Evolutionary conservation across 176 grass and related monocot genomes (phyloP).

Genomic region (Oryza australiensis): DNA sequence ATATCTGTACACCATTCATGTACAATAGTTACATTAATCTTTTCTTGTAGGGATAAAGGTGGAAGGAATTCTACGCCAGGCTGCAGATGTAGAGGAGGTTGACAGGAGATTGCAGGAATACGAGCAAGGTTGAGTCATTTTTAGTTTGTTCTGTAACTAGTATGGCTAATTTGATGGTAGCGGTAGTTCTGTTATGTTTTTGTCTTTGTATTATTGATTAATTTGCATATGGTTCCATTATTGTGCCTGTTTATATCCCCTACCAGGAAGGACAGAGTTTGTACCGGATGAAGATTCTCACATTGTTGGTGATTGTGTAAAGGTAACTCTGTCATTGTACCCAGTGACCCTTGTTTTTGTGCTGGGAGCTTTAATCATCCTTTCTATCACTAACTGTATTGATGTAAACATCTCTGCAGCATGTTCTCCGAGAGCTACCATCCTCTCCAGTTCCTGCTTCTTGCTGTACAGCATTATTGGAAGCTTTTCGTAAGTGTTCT

Average conservation of each 20-base stretch:
- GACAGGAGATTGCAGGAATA: conserved; percentile 88
- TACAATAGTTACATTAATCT: conserved; percentile 38
- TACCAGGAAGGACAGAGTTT: conserved; percentile 86
- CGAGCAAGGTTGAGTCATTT: conserved; percentile 80
- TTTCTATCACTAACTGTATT: conserved; percentile 24
- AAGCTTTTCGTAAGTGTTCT: conserved; percentile 86
- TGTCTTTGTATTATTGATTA: conserved; percentile 11
- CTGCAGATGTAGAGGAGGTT: conserved; percentile 98
- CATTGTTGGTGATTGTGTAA: conserved; percentile 95
- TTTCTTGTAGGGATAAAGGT: conserved; percentile 80
- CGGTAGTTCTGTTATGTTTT: conserved; percentile 8
- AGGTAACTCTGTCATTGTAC: conserved; percentile 52
- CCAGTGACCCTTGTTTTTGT: conserved; percentile 14
- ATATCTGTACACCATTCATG: conserved; percentile 20
- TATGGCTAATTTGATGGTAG: conserved; percentile 27
- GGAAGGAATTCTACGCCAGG: conserved; percentile 94
- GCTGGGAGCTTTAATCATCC: neutral
- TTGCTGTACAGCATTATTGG: conserved; percentile 88
- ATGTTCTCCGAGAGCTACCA: conserved; percentile 95
- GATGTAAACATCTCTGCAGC: conserved; percentile 49
- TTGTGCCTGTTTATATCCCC: conserved; percentile 34
- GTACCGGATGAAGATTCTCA: conserved; percentile 90
- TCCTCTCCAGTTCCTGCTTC: conserved; percentile 96
- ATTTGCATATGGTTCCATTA: conserved; percentile 24
- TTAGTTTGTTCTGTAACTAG: conserved; percentile 29